A percentile compares a stretch with the other conserved stretches of the same genome.
These are phyloP conservation scores for Fusarium transvaalense DNA, from an alignment of 2,329 filamentous ascomycete species.

Conservation along the genomic window DNA sequence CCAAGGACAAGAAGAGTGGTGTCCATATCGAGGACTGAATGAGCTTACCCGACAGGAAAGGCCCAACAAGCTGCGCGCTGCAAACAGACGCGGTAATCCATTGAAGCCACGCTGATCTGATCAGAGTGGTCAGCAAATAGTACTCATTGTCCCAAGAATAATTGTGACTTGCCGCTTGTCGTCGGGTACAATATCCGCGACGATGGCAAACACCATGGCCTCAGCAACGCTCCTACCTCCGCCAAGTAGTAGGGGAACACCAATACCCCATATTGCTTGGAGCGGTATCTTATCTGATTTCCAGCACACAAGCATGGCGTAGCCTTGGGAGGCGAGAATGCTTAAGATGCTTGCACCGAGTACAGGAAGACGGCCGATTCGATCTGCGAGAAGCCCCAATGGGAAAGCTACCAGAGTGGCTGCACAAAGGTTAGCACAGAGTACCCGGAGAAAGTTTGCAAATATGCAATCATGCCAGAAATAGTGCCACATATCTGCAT, in stretches of 20 bases:
- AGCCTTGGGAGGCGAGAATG: slow-evolving; percentile 43
- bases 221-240: slow-evolving; percentile 47
- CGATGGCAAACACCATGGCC: slow-evolving; percentile 48
- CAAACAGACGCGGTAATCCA: slow-evolving; percentile 43
- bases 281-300: slow-evolving; percentile 39
- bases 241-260: slow-evolving; percentile 42
- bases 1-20: slow-evolving; percentile 40
- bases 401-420: slow-evolving; percentile 42
- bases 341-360: slow-evolving; percentile 44
- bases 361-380: slow-evolving; percentile 44
- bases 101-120: slow-evolving; percentile 46
- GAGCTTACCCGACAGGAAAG: slow-evolving; percentile 35
- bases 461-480: slow-evolving; percentile 18
- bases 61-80: slow-evolving; percentile 38
- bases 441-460: neutral
- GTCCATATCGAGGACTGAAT: slow-evolving; percentile 37
- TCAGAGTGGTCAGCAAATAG: neutral
- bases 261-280: slow-evolving; percentile 44
- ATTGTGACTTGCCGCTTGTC: slow-evolving; percentile 29
- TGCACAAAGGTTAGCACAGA: slow-evolving; percentile 13
- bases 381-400: slow-evolving; percentile 43
- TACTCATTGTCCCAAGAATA: neutral
- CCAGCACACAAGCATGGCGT: slow-evolving; percentile 39
- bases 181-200: slow-evolving; percentile 38
- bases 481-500: slow-evolving; percentile 40